These are phyloP conservation scores for Leccinum boreale DNA, from an alignment of 768 basidiomycete species.

Conservation along the genomic window DNA sequence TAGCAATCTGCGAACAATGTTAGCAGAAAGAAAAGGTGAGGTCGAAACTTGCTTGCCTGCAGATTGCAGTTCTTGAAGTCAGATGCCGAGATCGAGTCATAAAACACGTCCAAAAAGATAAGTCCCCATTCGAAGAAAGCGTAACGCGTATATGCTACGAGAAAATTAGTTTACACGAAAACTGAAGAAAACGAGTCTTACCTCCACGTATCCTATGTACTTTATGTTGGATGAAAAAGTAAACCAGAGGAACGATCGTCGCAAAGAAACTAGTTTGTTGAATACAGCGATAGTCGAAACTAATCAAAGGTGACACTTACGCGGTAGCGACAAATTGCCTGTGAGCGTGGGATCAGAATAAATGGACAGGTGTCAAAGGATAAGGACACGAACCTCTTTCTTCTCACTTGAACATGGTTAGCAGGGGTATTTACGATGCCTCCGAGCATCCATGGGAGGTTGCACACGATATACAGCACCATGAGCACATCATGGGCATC, in stretches of 20 bases:
- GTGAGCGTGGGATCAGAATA: background rate
- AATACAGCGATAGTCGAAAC: background rate
- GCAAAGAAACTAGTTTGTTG: constrained; percentile 59
- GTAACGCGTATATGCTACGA: constrained; percentile 78
- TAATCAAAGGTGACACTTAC: constrained; percentile 28
- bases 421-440: constrained; percentile 55
- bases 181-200: constrained; percentile 28
- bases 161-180: background rate
- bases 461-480: constrained; percentile 81
- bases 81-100: constrained; percentile 61
- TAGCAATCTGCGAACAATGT: constrained; percentile 13
- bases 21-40: background rate
- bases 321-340: constrained; percentile 53
- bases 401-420: constrained; percentile 37
- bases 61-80: constrained; percentile 56
- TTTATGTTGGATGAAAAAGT: constrained; percentile 86
- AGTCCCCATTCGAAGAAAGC: constrained; percentile 87
- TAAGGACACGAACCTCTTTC: constrained; percentile 45
- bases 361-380: background rate
- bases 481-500: constrained; percentile 84
- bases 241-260: constrained; percentile 68
- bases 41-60: constrained; percentile 39
- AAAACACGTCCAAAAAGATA: constrained; percentile 68
- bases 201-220: constrained; percentile 76
- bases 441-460: constrained; percentile 87